Percentiles rank a stretch among this genome's conserved stretches.
Conservation (phyloP, 2,329 filamentous ascomycete genomes). For the Aurifilum marmelostoma region DNA sequence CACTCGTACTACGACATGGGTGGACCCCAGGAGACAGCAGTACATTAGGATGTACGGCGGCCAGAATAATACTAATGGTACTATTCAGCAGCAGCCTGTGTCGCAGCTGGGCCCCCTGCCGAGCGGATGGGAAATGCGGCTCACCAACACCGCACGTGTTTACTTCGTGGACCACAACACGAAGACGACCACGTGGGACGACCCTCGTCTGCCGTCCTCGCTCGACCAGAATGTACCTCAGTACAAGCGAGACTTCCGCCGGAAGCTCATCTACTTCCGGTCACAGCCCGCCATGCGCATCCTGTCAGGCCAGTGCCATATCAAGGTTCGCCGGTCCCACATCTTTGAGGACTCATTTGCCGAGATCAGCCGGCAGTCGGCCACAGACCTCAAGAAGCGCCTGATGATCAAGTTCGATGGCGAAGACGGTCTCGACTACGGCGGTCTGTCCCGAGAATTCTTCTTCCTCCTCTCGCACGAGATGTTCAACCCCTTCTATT, state of each 20-base stretch:
- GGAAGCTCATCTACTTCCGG: constrained; percentile 98
- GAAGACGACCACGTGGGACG: constrained; percentile 99
- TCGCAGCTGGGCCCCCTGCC: constrained; percentile 94
- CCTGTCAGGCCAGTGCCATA: constrained; percentile 93
- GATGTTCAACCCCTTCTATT: constrained; percentile 99
- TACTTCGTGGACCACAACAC: constrained; percentile 99
- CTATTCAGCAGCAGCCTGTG: constrained; percentile 95
- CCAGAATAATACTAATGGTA: constrained; percentile 80
- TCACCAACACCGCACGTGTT: constrained; percentile 95
- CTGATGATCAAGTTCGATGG: constrained; percentile 99
- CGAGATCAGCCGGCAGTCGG: constrained; percentile 95
- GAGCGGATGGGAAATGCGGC: constrained; percentile 98
- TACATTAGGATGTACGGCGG: constrained; percentile 97
- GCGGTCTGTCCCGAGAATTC: constrained; percentile 96
- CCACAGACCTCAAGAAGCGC: constrained; percentile 95
- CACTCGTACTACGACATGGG: constrained; percentile 97
- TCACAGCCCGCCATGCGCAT: constrained; percentile 97
- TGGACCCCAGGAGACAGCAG: constrained; percentile 94
- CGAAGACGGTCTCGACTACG: constrained; percentile 96
- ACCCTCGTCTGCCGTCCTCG: constrained; percentile 91
- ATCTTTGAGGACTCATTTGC: constrained; percentile 99
- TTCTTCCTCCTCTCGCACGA: constrained; percentile 99
- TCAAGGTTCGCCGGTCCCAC: constrained; percentile 93
- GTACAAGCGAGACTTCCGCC: constrained; percentile 98
- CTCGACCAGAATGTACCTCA: constrained; percentile 98